These are phyloP conservation scores for Prunus armeniaca DNA, from an alignment of 306 rosid genomes.

Conservation along the genomic window DNA sequence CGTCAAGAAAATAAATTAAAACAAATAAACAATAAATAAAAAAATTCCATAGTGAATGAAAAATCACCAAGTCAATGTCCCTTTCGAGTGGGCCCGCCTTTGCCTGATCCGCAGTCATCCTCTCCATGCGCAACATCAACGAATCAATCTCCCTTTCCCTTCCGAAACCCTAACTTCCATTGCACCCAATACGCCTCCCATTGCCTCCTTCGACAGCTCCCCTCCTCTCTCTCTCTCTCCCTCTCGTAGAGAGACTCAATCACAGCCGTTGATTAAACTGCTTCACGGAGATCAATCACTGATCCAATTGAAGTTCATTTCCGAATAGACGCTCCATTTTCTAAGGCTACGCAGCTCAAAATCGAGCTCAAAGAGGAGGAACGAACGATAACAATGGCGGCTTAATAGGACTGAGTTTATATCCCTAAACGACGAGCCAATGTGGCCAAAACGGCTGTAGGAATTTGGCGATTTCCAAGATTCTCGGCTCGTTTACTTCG, in stretches of 20 bases:
- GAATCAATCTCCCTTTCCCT: slow-evolving; percentile 12
- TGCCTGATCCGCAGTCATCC: slow-evolving; percentile 25
- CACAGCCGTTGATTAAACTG: background rate
- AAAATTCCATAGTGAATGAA: background rate
- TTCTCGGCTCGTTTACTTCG: slow-evolving; percentile 24
- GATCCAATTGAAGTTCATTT: slow-evolving; percentile 1
- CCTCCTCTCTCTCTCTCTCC: background rate
- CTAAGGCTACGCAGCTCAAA: background rate
- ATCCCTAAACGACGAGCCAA: slow-evolving; percentile 10
- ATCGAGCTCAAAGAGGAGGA: slow-evolving; percentile 4
- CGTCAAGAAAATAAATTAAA: background rate
- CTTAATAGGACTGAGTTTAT: background rate
- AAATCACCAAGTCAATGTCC: slow-evolving; percentile 28
- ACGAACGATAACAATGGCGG: background rate
- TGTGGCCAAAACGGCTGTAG: slow-evolving; percentile 2
- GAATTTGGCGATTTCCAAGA: slow-evolving; percentile 7
- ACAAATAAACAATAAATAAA: background rate
- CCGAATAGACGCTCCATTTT: background rate
- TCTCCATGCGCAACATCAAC: slow-evolving; percentile 13
- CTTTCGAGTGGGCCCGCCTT: slow-evolving; percentile 26
- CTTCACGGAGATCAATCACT: background rate
- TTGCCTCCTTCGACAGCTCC: background rate
- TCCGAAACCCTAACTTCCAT: slow-evolving; percentile 21
- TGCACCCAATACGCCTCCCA: background rate
- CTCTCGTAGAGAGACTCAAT: background rate